A percentile compares a stretch with the other conserved stretches of the same genome.
phyloP scores from a whole-genome alignment of 2,329 filamentous ascomycete genomes.

The Apiospora saccharicola region DNA sequence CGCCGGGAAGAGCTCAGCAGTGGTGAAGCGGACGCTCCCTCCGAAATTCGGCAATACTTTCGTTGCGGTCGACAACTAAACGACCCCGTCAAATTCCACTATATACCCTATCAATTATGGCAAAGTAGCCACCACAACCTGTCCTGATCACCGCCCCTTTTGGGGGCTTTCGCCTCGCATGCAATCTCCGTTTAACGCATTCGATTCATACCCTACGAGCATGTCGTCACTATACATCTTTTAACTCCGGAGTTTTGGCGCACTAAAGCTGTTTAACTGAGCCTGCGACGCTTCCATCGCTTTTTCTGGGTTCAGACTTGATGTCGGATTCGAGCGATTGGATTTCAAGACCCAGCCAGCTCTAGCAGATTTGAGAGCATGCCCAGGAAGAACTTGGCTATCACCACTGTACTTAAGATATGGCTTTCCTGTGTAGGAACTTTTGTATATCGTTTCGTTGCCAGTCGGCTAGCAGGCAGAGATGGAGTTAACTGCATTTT shows the following conservation, averaged over 20 bases:
- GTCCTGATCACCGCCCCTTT: neutral
- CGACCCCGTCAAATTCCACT: neutral
- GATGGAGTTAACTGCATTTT: constrained; percentile 16
- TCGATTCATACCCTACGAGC: constrained; percentile 14
- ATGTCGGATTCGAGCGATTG: constrained; percentile 23
- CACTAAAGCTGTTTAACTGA: constrained; percentile 12
- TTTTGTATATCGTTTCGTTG: constrained; percentile 22
- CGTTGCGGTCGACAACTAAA: constrained; percentile 6
- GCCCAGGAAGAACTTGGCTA: neutral
- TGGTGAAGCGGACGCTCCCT: neutral
- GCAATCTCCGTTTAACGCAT: constrained; percentile 17
- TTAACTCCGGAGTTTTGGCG: constrained; percentile 26
- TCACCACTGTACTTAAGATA: constrained; percentile 7
- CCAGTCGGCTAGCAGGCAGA: constrained; percentile 9
- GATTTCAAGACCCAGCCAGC: constrained; percentile 5
- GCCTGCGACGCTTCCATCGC: neutral
- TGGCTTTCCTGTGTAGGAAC: constrained; percentile 11
- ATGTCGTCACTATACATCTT: constrained; percentile 19
- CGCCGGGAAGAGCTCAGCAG: neutral
- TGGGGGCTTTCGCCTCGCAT: constrained; percentile 3
- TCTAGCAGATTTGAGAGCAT: neutral
- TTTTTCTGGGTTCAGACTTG: constrained; percentile 20
- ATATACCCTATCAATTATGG: neutral
- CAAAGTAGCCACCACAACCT: neutral
- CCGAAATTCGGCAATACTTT: constrained; percentile 26